A percentile compares a stretch with the other conserved stretches of the same genome.
These are phyloP conservation scores for Calocybe gambosa DNA, from an alignment of 1,284 basidiomycete genomes.

Conservation along the genomic window DNA sequence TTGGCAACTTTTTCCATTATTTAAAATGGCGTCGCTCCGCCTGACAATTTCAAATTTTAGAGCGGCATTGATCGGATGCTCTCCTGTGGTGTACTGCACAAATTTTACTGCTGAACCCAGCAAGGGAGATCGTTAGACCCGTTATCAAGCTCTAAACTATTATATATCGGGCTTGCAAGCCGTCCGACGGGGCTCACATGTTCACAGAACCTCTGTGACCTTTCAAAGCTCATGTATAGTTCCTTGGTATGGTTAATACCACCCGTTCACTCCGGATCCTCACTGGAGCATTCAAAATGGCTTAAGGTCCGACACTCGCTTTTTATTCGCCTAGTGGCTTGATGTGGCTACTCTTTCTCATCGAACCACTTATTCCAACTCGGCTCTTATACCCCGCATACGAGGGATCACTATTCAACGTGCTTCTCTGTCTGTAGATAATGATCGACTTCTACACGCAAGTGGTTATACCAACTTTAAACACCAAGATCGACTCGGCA, in stretches of 20 bases:
- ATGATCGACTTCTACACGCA: neutral
- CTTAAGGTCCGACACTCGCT: slow-evolving; percentile 1
- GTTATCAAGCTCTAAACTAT: no score
- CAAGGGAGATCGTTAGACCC: no score
- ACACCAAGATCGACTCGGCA: neutral
- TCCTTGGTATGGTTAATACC: neutral
- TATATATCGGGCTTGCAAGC: neutral
- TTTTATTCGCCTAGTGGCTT: slow-evolving; percentile 3
- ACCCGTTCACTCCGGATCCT: slow-evolving; percentile 8
- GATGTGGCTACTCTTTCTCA: slow-evolving; percentile 10
- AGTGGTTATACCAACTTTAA: neutral
- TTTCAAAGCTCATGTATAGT: neutral
- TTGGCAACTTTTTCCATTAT: neutral
- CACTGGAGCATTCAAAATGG: neutral
- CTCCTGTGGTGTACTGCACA: neutral
- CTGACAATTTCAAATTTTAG: neutral
- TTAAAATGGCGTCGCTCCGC: slow-evolving; percentile 4
- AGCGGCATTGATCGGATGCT: neutral
- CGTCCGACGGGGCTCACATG: neutral
- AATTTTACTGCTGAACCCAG: no score
- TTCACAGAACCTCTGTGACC: neutral
- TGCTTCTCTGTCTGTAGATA: neutral
- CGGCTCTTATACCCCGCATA: slow-evolving; percentile 1
- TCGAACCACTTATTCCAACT: slow-evolving; percentile 1
- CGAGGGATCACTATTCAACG: neutral